phyloP scores from a whole-genome alignment of 2,329 filamentous ascomycete genomes.

The Chaetomium globosum region DNA sequence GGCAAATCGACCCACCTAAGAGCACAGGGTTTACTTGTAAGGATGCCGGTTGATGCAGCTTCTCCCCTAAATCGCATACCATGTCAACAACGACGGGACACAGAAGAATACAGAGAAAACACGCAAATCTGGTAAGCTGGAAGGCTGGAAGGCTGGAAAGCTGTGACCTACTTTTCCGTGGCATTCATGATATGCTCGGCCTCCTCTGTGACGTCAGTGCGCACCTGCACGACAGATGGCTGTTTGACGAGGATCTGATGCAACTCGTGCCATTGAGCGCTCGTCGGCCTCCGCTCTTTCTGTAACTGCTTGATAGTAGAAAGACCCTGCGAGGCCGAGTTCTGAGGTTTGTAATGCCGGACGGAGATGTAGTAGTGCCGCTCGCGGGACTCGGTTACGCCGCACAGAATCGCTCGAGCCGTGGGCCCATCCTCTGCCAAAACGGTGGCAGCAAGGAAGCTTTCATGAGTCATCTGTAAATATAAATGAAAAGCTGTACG shows the following conservation, averaged over 20 bases:
- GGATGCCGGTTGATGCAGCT: constrained; percentile 32
- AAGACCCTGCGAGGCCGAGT: constrained; percentile 31
- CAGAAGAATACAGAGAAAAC: neutral
- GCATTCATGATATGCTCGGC: constrained; percentile 10
- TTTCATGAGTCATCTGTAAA: constrained; percentile 28
- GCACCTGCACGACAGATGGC: constrained; percentile 59
- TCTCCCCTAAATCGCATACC: neutral
- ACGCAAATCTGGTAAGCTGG: neutral
- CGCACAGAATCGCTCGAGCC: constrained; percentile 57
- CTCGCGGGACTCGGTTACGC: constrained; percentile 63
- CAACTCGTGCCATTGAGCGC: constrained; percentile 54
- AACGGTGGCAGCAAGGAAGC: constrained; percentile 49
- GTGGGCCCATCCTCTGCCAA: constrained; percentile 55
- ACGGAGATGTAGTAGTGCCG: constrained; percentile 54
- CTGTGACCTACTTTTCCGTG: constrained; percentile 14
- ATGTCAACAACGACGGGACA: neutral
- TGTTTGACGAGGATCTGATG: constrained; percentile 58
- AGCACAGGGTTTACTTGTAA: constrained; percentile 46
- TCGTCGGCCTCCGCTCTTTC: constrained; percentile 42
- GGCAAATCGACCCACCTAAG: constrained; percentile 64
- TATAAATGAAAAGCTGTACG: neutral
- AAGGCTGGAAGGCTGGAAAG: neutral
- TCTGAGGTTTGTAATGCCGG: constrained; percentile 48
- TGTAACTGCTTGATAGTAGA: constrained; percentile 35
- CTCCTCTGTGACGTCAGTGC: constrained; percentile 56